phyloP scores from a whole-genome alignment of 257 asterid genomes.

The Cruciata laevipes region DNA sequence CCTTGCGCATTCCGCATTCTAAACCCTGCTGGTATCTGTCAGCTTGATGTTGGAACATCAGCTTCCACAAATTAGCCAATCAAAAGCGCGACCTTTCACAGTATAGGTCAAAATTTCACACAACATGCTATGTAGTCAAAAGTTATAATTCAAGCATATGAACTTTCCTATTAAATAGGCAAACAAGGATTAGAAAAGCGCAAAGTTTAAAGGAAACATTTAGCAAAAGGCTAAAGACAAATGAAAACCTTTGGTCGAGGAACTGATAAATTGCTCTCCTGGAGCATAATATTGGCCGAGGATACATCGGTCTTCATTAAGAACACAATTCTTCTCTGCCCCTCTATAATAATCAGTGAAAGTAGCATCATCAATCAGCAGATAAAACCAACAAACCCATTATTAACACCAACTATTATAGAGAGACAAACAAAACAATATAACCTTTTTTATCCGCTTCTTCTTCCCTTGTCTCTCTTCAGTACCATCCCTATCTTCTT shows the following conservation, averaged over 20 bases:
- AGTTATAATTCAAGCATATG: not conserved
- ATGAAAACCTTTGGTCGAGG: slow-evolving; percentile 58
- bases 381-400: not conserved
- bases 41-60: too few species aligned
- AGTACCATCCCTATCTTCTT: slow-evolving; percentile 62
- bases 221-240: not conserved
- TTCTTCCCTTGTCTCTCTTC: slow-evolving; percentile 81
- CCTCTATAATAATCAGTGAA: slow-evolving; percentile 15
- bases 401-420: too few species aligned
- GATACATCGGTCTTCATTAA: slow-evolving; percentile 33
- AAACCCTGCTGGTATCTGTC: too few species aligned
- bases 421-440: not conserved
- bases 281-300: slow-evolving; percentile 82
- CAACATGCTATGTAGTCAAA: too few species aligned
- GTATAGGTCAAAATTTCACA: too few species aligned
- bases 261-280: slow-evolving; percentile 83
- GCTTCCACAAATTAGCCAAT: too few species aligned
- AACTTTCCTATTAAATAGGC: too few species aligned
- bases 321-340: slow-evolving; percentile 32
- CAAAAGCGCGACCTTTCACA: too few species aligned
- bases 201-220: not conserved
- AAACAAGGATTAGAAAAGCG: too few species aligned
- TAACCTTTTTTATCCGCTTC: slow-evolving; percentile 19
- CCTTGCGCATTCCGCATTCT: too few species aligned
- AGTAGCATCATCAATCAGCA: not conserved